phyloP scores from a whole-genome alignment of 441 rosid genomes.

The Aquilaria agallochum region DNA sequence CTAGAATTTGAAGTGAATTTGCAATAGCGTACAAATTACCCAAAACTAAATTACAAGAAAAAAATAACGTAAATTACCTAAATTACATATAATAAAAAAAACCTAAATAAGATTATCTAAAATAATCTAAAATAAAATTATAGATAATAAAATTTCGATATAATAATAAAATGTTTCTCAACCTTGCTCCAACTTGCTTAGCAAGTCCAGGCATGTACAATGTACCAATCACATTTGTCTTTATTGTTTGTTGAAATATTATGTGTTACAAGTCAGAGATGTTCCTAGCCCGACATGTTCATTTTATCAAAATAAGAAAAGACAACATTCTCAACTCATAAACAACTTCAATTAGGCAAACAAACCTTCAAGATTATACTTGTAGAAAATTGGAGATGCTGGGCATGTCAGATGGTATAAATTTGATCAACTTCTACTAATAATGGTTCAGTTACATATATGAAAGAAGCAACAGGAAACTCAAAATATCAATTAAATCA shows the following conservation, averaged over 20 bases:
- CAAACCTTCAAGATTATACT: slow-evolving; percentile 88
- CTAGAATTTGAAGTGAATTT: too few species aligned
- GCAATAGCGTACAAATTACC: too few species aligned
- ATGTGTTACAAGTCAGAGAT: slow-evolving; percentile 15
- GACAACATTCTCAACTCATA: not conserved
- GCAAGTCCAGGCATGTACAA: slow-evolving; percentile 97
- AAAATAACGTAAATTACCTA: too few species aligned
- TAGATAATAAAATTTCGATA: not conserved
- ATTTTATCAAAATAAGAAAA: not conserved
- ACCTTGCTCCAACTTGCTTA: slow-evolving; percentile 96
- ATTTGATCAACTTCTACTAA: slow-evolving; percentile 90
- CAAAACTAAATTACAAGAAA: too few species aligned
- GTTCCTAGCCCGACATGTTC: not conserved
- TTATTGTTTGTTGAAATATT: slow-evolving; percentile 59
- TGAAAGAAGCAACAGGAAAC: slow-evolving; percentile 5
- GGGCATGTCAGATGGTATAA: slow-evolving; percentile 93
- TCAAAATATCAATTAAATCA: not conserved
- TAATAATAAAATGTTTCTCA: slow-evolving; percentile 10
- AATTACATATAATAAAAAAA: too few species aligned
- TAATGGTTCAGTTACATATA: slow-evolving; percentile 89
- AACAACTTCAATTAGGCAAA: slow-evolving; percentile 17
- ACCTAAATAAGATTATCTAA: too few species aligned
- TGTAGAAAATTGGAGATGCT: slow-evolving; percentile 97
- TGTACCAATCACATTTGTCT: slow-evolving; percentile 95
- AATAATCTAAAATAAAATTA: too few species aligned